phyloP scores from a whole-genome alignment of 257 asterid species.

The Solanum bulbocastanum region DNA sequence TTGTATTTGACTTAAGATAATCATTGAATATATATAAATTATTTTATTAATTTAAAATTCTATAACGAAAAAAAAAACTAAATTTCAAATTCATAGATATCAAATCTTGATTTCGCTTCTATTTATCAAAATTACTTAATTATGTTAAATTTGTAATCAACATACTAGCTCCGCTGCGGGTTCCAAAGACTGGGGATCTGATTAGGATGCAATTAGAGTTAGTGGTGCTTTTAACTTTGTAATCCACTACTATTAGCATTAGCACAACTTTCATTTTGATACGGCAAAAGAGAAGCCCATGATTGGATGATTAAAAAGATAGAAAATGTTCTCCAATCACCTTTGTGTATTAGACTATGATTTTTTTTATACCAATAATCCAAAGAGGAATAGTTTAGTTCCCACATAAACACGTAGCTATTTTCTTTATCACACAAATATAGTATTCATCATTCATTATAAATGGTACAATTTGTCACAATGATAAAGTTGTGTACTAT shows the following conservation, averaged over 20 bases:
- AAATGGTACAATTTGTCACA: not conserved
- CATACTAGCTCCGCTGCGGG: not conserved
- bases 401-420: not conserved
- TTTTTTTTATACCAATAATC: not conserved
- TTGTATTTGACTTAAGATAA: not conserved
- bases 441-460: not conserved
- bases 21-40: not conserved
- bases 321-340: not conserved
- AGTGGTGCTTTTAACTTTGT: not conserved
- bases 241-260: not conserved
- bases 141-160: not conserved
- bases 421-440: not conserved
- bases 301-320: not conserved
- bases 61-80: not conserved
- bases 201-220: not conserved
- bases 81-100: not conserved
- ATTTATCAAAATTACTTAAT: not conserved
- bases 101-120: not conserved
- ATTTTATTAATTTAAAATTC: no score
- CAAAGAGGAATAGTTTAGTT: not conserved
- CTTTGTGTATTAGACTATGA: not conserved
- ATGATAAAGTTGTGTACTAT: not conserved
- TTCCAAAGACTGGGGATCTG: not conserved
- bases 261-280: not conserved
- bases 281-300: not conserved